phyloP scores from a whole-genome alignment of 2,329 filamentous ascomycete species.

The Fusarium coffeatum region DNA sequence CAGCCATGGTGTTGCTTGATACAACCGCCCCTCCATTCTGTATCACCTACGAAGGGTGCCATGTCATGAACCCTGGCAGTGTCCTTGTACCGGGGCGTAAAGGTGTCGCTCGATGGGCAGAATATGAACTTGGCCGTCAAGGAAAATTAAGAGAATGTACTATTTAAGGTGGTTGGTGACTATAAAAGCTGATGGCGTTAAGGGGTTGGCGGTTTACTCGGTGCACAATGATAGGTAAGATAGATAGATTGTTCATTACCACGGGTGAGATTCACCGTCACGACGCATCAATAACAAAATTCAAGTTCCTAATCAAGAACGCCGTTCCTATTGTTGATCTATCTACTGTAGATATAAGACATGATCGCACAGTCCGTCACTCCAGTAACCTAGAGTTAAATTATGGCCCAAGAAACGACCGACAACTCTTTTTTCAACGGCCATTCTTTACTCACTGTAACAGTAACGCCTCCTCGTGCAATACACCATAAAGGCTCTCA shows the following conservation, averaged over 20 bases:
- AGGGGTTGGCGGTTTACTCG: neutral
- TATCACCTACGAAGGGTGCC: conserved; percentile 93
- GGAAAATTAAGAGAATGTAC: conserved; percentile 73
- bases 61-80: conserved; percentile 91
- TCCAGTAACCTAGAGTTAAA: neutral
- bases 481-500: conserved; percentile 70
- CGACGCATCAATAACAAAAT: neutral
- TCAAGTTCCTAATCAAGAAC: neutral
- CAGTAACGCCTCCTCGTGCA: conserved; percentile 69
- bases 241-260: conserved; percentile 19
- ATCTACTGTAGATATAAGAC: neutral
- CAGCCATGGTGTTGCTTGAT: conserved; percentile 84
- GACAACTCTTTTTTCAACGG: neutral
- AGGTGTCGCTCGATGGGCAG: conserved; percentile 82
- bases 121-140: conserved; percentile 78
- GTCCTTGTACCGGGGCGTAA: conserved; percentile 77
- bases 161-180: conserved; percentile 55
- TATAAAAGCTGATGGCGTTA: conserved; percentile 16
- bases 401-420: conserved; percentile 11
- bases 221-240: conserved; percentile 29
- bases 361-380: neutral
- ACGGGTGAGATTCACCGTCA: neutral
- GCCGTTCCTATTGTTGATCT: conserved; percentile 5
- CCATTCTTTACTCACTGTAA: conserved; percentile 57
- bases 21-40: conserved; percentile 84